Conservation (phyloP, 768 basidiomycete genomes). For the Leucocoprinus birnbaumii region DNA sequence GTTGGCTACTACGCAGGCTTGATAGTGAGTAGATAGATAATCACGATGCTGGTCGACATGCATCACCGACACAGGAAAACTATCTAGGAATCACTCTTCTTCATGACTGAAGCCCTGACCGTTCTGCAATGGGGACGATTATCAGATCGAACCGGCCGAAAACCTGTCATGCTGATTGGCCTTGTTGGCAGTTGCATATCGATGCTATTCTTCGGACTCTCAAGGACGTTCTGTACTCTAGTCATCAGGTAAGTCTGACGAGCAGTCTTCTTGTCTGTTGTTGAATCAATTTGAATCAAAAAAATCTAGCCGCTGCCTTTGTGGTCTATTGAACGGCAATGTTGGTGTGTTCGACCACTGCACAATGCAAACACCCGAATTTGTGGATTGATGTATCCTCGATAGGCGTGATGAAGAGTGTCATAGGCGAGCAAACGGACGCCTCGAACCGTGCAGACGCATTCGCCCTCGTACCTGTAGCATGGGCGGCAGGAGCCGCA, state of each 20-base stretch:
- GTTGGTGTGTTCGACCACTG: slow-evolving; percentile 33
- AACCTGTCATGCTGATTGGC: slow-evolving; percentile 55
- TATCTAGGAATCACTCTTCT: slow-evolving; percentile 60
- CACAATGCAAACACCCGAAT: too few species aligned
- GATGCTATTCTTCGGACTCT: slow-evolving; percentile 61
- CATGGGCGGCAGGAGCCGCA: slow-evolving; percentile 41
- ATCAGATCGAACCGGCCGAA: slow-evolving; percentile 59
- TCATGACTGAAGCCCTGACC: slow-evolving; percentile 51
- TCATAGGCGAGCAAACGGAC: slow-evolving; percentile 66
- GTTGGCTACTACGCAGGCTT: slow-evolving; percentile 70
- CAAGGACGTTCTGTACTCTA: slow-evolving; percentile 49
- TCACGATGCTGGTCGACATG: neutral
- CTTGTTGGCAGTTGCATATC: slow-evolving; percentile 50
- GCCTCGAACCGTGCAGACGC: slow-evolving; percentile 48
- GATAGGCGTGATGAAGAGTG: slow-evolving; percentile 68
- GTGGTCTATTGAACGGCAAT: slow-evolving; percentile 68
- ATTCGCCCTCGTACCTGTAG: slow-evolving; percentile 37
- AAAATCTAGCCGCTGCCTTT: slow-evolving; percentile 57
- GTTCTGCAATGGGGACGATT: slow-evolving; percentile 63
- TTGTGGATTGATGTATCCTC: too few species aligned
- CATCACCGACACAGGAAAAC: neutral
- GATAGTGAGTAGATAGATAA: slow-evolving; percentile 30
- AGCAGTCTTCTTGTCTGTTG: neutral
- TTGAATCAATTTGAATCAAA: too few species aligned
- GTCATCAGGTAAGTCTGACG: slow-evolving; percentile 45